Conservation (phyloP, 306 rosid species). For the Sicyos baderoa region DNA sequence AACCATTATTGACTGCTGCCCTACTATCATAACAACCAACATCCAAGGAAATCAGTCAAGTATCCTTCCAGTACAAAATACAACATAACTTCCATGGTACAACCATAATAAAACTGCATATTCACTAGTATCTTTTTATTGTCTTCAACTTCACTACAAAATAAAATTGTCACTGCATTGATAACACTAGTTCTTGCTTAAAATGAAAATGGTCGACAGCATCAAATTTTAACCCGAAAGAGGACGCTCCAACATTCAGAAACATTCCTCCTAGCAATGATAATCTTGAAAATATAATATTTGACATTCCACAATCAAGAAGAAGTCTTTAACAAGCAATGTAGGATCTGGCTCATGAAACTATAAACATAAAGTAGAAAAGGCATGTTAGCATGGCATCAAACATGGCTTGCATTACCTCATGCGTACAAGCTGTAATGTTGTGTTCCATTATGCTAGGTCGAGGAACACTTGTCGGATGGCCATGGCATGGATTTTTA, state of each 20-base stretch:
- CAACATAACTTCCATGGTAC: not conserved
- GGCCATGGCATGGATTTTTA: slow-evolving; percentile 26
- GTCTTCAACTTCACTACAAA: not conserved
- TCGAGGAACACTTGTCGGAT: slow-evolving; percentile 7
- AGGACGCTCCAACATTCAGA: not conserved
- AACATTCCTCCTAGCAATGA: not conserved
- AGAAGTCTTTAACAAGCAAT: not conserved
- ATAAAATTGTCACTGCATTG: not conserved
- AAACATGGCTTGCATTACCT: slow-evolving; percentile 39
- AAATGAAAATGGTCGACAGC: not conserved
- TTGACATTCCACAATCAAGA: not conserved
- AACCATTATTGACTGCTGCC: not conserved
- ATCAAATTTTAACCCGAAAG: not conserved
- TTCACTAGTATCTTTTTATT: not conserved
- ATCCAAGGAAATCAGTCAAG: slow-evolving; percentile 7
- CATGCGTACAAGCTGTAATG: slow-evolving; percentile 37
- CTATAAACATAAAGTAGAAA: not conserved
- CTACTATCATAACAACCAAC: not conserved
- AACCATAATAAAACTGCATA: not conserved
- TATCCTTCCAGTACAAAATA: not conserved
- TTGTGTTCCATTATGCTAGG: slow-evolving; percentile 51
- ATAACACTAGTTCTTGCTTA: not conserved
- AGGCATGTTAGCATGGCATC: slow-evolving; percentile 1
- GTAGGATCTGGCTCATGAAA: slow-evolving; percentile 6
- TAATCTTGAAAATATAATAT: not conserved